Conservation (phyloP, 345 rosid genomes). For the Cardamine resedifolia region DNA sequence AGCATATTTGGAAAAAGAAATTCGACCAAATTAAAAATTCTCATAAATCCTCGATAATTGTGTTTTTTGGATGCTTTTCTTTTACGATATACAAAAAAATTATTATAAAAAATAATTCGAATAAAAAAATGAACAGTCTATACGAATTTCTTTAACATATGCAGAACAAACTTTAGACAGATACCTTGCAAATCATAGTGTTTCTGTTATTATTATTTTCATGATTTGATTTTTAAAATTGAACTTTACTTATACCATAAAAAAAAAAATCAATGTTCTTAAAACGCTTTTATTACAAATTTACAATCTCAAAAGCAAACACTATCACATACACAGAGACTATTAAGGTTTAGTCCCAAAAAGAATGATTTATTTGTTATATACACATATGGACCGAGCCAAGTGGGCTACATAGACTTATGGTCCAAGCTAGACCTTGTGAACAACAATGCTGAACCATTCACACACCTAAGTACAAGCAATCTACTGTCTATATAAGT, state of each 20-base stretch:
- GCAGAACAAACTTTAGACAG: not conserved
- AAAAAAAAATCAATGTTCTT: not conserved
- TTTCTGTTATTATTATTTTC: not conserved
- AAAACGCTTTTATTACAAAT: not conserved
- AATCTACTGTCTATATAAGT: slow-evolving; percentile 74
- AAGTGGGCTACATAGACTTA: slow-evolving; percentile 29
- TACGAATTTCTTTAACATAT: not conserved
- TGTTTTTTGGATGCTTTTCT: not conserved
- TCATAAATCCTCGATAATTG: not conserved
- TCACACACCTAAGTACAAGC: slow-evolving; percentile 74
- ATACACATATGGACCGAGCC: slow-evolving; percentile 25
- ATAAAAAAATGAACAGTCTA: not conserved
- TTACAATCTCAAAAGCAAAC: not conserved
- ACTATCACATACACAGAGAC: slow-evolving; percentile 13
- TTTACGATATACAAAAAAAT: not conserved
- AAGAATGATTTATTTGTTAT: slow-evolving; percentile 22
- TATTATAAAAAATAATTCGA: not conserved
- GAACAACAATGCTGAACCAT: slow-evolving; percentile 79
- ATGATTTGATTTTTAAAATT: not conserved
- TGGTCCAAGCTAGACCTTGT: slow-evolving; percentile 45
- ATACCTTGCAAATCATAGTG: slow-evolving; percentile 2
- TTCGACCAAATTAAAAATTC: not conserved
- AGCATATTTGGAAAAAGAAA: not conserved
- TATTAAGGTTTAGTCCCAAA: slow-evolving; percentile 1
- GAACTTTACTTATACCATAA: not conserved